These are phyloP conservation scores for Jackrogersella multiformis DNA, from an alignment of 495 filamentous ascomycete species.

Conservation along the genomic window DNA sequence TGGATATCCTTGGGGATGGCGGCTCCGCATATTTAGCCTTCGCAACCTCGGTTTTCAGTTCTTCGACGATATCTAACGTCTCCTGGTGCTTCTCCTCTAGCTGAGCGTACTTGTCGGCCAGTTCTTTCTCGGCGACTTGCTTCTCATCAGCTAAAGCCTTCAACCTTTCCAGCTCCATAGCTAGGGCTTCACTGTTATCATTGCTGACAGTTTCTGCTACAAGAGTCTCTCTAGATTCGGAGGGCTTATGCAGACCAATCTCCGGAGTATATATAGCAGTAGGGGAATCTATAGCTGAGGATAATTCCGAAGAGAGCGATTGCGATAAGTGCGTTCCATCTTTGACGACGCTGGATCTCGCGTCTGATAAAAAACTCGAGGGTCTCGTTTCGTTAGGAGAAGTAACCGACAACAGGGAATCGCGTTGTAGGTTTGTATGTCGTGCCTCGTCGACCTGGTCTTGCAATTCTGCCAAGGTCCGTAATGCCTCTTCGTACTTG, in stretches of 20 bases:
- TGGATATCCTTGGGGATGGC: constrained; percentile 69
- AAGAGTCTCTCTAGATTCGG: constrained; percentile 39
- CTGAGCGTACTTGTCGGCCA: constrained; percentile 80
- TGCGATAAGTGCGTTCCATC: constrained; percentile 84
- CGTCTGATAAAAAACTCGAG: constrained; percentile 91
- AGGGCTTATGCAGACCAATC: constrained; percentile 57
- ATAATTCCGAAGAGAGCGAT: constrained; percentile 96
- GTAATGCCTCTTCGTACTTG: constrained; percentile 91
- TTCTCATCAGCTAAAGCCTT: constrained; percentile 77
- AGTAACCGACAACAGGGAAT: constrained; percentile 64
- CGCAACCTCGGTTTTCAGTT: constrained; percentile 84
- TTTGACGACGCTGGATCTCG: constrained; percentile 77
- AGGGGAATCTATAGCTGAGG: constrained; percentile 87
- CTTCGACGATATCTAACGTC: constrained; percentile 84
- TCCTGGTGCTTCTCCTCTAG: constrained; percentile 83
- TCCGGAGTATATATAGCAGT: constrained; percentile 70
- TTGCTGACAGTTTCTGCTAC: constrained; percentile 29
- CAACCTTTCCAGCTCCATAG: constrained; percentile 75
- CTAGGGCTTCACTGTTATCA: constrained; percentile 53
- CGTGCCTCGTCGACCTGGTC: constrained; percentile 85
- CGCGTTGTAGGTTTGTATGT: constrained; percentile 65
- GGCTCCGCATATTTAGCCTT: constrained; percentile 70
- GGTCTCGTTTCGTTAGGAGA: constrained; percentile 71
- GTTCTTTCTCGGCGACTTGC: constrained; percentile 72
- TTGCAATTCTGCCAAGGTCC: constrained; percentile 81